Percentiles rank a stretch among this genome's conserved stretches.
Conservation (phyloP, 495 filamentous ascomycete genomes). For the Penicillium paxilli region DNA sequence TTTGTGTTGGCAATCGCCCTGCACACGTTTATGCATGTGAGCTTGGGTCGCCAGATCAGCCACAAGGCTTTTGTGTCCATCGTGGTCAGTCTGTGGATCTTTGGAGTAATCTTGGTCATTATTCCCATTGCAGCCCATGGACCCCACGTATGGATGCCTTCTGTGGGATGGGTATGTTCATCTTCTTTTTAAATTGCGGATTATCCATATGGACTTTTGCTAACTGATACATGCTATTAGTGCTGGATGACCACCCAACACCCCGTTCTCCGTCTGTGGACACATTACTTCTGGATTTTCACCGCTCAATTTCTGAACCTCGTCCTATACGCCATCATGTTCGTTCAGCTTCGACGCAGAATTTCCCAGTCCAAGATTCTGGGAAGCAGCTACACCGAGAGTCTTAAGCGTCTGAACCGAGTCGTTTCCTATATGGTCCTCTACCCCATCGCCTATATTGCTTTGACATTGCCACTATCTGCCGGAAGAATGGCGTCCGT, state of each 20-base stretch:
- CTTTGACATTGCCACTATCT: conserved; percentile 64
- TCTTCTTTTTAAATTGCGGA: not conserved
- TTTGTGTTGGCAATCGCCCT: conserved; percentile 64
- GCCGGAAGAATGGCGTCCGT: conserved; percentile 61
- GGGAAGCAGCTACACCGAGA: conserved; percentile 20
- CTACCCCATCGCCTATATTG: conserved; percentile 66
- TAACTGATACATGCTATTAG: conserved; percentile 27
- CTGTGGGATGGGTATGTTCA: conserved; percentile 58
- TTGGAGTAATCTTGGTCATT: conserved; percentile 54
- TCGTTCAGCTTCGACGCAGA: conserved; percentile 48
- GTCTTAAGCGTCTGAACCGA: conserved; percentile 23
- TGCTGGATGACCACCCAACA: conserved; percentile 65
- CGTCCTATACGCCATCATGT: conserved; percentile 60
- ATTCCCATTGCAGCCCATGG: conserved; percentile 51
- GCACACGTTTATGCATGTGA: conserved; percentile 62
- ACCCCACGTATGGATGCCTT: conserved; percentile 55
- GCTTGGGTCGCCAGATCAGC: conserved; percentile 50
- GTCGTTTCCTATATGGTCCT: conserved; percentile 62
- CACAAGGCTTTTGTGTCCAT: conserved; percentile 46
- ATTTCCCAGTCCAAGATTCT: conserved; percentile 31
- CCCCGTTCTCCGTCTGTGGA: conserved; percentile 57
- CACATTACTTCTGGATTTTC: conserved; percentile 75
- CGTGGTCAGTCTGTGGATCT: conserved; percentile 52
- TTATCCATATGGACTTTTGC: not conserved
- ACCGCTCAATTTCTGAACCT: conserved; percentile 59